Percentiles rank a stretch among this genome's conserved stretches.
Evolutionary conservation across 768 basidiomycete species (phyloP).

Genomic region (Amylocystis lapponica): DNA sequence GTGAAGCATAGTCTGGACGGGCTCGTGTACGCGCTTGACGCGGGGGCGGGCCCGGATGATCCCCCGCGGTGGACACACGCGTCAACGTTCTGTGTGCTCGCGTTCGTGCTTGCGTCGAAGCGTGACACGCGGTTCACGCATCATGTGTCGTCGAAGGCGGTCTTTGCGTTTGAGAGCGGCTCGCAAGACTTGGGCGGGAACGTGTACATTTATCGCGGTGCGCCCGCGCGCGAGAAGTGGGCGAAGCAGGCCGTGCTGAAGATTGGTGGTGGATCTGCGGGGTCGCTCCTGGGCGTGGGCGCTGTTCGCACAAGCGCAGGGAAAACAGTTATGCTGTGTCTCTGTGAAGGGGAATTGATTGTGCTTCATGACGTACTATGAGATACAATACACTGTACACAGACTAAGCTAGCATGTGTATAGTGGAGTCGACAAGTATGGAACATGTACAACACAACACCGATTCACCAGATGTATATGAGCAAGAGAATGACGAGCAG

Average conservation of each 20-base stretch:
- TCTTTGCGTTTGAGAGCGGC: conserved; percentile 84
- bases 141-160: conserved; percentile 51
- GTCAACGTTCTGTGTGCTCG: conserved; percentile 82
- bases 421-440: neutral
- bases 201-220: conserved; percentile 75
- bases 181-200: conserved; percentile 66
- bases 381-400: conserved; percentile 5
- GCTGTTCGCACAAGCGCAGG: conserved; percentile 31
- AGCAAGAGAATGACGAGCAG: neutral
- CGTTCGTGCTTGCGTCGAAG: conserved; percentile 93
- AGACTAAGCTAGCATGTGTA: neutral
- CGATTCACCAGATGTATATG: too few relatives aligned
- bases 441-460: neutral
- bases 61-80: conserved; percentile 58
- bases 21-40: conserved; percentile 46
- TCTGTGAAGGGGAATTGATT: conserved; percentile 75
- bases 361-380: conserved; percentile 41
- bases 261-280: conserved; percentile 61
- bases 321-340: conserved; percentile 47
- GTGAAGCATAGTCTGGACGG: conserved; percentile 75
- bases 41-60: conserved; percentile 17
- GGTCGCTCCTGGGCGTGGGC: conserved; percentile 76
- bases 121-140: conserved; percentile 84
- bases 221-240: conserved; percentile 44
- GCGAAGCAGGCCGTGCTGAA: conserved; percentile 82